Evolutionary conservation across 2,329 filamentous ascomycete species (phyloP), one percentile per base, ranked within the genome.

Genomic region (Rutstroemia sydowiana): DNA sequence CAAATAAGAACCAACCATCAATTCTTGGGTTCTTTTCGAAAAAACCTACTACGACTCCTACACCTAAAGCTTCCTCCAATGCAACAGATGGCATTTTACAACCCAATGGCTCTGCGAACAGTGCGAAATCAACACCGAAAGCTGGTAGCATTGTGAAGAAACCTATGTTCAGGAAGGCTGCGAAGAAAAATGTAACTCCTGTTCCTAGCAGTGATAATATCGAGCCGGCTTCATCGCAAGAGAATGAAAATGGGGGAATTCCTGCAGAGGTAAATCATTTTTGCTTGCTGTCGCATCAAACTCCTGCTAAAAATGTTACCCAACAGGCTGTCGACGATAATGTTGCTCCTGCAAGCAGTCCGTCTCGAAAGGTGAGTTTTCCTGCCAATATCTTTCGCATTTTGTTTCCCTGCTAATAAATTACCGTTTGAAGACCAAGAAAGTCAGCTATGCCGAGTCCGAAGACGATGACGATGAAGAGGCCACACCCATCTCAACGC

Each of bases 381-480:
- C 21, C 36, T 18, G 44, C 28, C 13, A 28, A 44, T 34, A 40
- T 23, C 18, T 26, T 26, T 28, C 10, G n/a, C 28, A 13, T 14
- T 43, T 3, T 16, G 5, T 3, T 30, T 5, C 6, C 10, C 48
- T 23, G 30, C 31, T 44, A 47, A 36, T 18, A 32, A 49, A 3
- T 30, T 18, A 41, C 9, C 5, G 14, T 7, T 37, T 9, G n/a
- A 8, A 37, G 6, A 3, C n/a, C 6, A 85, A 82, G 62, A 68
- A 74, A 42, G 77, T 93, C 59, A 93, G 78, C 66, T 97, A 97
- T 67, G 84, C 86, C 57, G 91, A 96, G 63, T 90, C 88, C 1
- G 88, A 88, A 41, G 86, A 88, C 42, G 85, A 89, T 48, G 85
- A 88, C 11, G 85, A 89, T 45, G 85, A 91, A 20, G 82, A 84